Percentiles rank a stretch among this genome's conserved stretches.
Evolutionary conservation across 2,329 filamentous ascomycete genomes (phyloP).

Genomic region (Aspergillus fumigatus): DNA sequence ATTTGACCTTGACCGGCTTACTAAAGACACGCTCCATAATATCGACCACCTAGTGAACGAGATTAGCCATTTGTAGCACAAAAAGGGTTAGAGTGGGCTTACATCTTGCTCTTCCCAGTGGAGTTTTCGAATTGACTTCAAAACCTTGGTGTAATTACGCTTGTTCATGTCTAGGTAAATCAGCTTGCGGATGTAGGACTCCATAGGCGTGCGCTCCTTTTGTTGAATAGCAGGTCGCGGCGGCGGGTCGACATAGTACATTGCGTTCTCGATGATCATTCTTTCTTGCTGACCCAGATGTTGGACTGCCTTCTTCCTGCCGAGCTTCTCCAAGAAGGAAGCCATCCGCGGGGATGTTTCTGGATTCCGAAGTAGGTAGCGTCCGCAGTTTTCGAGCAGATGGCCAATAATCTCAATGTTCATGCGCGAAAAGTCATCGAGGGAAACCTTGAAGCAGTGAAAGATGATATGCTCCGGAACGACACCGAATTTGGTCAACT

Average conservation of each 20-base stretch:
- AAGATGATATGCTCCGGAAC: slow-evolving; percentile 99
- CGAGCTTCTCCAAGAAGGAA: slow-evolving; percentile 88
- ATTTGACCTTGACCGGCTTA: slow-evolving; percentile 95
- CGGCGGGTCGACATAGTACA: slow-evolving; percentile 96
- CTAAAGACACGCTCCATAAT: slow-evolving; percentile 88
- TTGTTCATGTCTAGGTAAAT: slow-evolving; percentile 93
- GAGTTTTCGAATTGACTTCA: slow-evolving; percentile 90
- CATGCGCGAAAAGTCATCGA: slow-evolving; percentile 97
- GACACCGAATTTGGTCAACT: slow-evolving; percentile 95
- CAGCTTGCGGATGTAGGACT: slow-evolving; percentile 87
- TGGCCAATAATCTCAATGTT: slow-evolving; percentile 99
- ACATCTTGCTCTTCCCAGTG: slow-evolving; percentile 95
- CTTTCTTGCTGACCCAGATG: slow-evolving; percentile 93
- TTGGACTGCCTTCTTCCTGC: slow-evolving; percentile 92
- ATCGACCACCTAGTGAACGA: slow-evolving; percentile 56
- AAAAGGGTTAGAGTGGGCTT: slow-evolving; percentile 14
- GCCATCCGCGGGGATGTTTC: slow-evolving; percentile 91
- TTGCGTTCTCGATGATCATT: slow-evolving; percentile 96
- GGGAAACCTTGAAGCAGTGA: slow-evolving; percentile 93
- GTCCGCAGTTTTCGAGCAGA: slow-evolving; percentile 90
- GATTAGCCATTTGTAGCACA: not conserved
- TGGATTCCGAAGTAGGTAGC: slow-evolving; percentile 85
- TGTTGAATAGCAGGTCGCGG: slow-evolving; percentile 91
- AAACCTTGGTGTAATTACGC: slow-evolving; percentile 85
- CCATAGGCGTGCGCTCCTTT: slow-evolving; percentile 90